These are phyloP conservation scores for Dioscorea alata DNA, from an alignment of 106 monocot species.

Conservation along the genomic window DNA sequence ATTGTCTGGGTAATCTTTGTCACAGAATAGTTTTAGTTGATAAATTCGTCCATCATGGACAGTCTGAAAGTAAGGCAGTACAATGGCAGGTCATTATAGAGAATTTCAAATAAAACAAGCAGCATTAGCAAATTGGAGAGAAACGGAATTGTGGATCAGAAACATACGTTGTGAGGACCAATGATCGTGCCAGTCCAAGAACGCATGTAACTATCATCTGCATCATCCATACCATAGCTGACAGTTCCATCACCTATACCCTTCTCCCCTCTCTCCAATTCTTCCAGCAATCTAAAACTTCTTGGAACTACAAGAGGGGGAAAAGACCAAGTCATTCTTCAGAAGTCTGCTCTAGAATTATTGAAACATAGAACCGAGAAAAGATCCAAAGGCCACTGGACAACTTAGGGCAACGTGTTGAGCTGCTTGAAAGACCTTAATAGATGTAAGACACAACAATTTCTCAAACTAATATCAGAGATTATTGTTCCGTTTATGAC, in stretches of 20 bases:
- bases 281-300: constrained; percentile 32
- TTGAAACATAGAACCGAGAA: too few species aligned
- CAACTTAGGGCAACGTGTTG: too few species aligned
- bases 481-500: too few species aligned
- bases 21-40: constrained; percentile 14
- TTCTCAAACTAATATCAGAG: too few species aligned
- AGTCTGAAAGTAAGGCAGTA: not conserved
- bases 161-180: constrained; percentile 13
- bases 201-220: constrained; percentile 11
- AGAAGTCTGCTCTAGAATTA: too few species aligned
- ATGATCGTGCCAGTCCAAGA: constrained; percentile 20
- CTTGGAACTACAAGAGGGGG: constrained; percentile 12
- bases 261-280: constrained; percentile 29
- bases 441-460: too few species aligned
- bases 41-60: constrained; percentile 18
- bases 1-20: constrained; percentile 11
- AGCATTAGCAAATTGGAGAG: not conserved
- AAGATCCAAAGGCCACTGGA: too few species aligned
- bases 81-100: not conserved
- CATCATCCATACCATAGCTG: constrained; percentile 21
- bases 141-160: not conserved
- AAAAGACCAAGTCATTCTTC: not conserved
- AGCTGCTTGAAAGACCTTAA: too few species aligned
- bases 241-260: constrained; percentile 24
- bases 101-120: not conserved